Conservation (phyloP, 1,284 basidiomycete genomes). For the Mycena sp. region DNA sequence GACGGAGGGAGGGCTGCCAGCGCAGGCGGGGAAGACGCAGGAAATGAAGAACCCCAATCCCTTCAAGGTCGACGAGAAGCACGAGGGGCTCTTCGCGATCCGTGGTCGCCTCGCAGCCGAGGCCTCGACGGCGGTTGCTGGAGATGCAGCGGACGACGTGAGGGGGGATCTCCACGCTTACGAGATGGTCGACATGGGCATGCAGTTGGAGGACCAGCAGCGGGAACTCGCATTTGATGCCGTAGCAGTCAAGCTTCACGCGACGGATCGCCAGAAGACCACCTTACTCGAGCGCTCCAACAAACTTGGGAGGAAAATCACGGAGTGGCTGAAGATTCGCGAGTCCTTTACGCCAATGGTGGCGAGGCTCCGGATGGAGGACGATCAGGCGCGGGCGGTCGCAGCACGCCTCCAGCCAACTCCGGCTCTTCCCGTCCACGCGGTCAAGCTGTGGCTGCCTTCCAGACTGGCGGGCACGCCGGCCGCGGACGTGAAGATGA, state of each 20-base stretch:
- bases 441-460: not conserved
- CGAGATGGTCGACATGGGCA: constrained; percentile 20
- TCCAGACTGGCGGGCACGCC: not conserved
- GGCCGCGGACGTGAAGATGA: not conserved
- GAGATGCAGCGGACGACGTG: constrained; percentile 6
- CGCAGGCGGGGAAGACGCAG: no score
- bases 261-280: constrained; percentile 19
- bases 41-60: constrained; percentile 15
- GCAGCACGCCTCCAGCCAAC: not conserved
- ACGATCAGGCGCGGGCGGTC: not conserved
- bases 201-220: constrained; percentile 19
- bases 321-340: not conserved
- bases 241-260: not conserved
- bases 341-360: constrained; percentile 8
- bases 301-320: constrained; percentile 20
- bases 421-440: not conserved
- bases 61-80: constrained; percentile 9
- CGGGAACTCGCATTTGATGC: not conserved
- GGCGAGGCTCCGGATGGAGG: not conserved
- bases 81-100: constrained; percentile 3
- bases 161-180: constrained; percentile 8
- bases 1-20: no score
- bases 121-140: not conserved
- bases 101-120: constrained; percentile 3
- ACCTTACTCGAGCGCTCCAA: constrained; percentile 7